A percentile compares a stretch with the other conserved stretches of the same genome.
These are phyloP conservation scores for Piper betle DNA, from an alignment of 164 flowering plant species.

Conservation along the genomic window DNA sequence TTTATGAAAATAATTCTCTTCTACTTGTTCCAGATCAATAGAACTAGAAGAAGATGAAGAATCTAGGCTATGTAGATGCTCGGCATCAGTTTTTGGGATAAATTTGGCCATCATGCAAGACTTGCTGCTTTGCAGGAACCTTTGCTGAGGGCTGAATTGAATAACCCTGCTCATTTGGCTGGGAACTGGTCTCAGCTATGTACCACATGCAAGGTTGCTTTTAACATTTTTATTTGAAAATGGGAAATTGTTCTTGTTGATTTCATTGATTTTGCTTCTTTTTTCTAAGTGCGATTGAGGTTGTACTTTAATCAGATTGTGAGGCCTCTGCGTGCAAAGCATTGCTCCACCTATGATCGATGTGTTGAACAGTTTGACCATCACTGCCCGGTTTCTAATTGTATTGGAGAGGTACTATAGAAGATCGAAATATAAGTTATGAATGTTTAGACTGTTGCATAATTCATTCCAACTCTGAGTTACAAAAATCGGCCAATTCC, in stretches of 20 bases:
- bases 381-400: slow-evolving; percentile 99
- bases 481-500: too few species aligned
- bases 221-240: slow-evolving; percentile 6
- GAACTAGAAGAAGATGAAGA: too few species aligned
- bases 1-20: too few species aligned
- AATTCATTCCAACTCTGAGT: too few species aligned
- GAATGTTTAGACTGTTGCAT: not conserved
- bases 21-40: too few species aligned
- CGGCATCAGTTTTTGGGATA: not conserved
- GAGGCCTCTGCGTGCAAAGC: slow-evolving; percentile 94
- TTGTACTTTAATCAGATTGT: slow-evolving; percentile 46
- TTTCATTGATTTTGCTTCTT: not conserved
- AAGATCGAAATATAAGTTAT: not conserved
- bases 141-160: slow-evolving; percentile 68
- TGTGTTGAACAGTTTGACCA: slow-evolving; percentile 99
- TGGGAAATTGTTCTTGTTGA: not conserved
- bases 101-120: not conserved
- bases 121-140: slow-evolving; percentile 47
- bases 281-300: slow-evolving; percentile 6
- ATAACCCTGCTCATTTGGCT: slow-evolving; percentile 73
- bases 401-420: slow-evolving; percentile 78
- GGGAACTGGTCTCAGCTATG: slow-evolving; percentile 99
- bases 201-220: slow-evolving; percentile 86
- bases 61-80: not conserved
- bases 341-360: slow-evolving; percentile 89